phyloP scores from a whole-genome alignment of 495 filamentous ascomycete species.

The Neurospora sp. region DNA sequence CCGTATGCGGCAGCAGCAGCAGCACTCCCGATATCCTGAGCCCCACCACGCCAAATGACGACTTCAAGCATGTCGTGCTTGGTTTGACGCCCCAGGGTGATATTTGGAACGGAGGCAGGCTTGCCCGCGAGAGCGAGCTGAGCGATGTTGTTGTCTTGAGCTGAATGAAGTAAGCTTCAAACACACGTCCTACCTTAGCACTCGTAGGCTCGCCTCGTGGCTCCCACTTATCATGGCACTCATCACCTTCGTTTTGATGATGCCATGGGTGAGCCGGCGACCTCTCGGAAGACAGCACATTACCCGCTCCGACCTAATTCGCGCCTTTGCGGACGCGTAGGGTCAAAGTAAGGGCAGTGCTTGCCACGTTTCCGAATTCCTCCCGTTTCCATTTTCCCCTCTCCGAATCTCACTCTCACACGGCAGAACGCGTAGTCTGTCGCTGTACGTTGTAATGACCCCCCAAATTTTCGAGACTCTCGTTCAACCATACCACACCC shows the following conservation, averaged over 20 bases:
- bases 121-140: slow-evolving; percentile 18
- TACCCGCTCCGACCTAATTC: not conserved
- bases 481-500: not conserved
- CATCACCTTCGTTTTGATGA: not conserved
- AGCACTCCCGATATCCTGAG: slow-evolving; percentile 31
- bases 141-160: slow-evolving; percentile 20
- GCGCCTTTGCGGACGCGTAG: not conserved
- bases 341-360: not conserved
- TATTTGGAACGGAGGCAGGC: slow-evolving; percentile 21
- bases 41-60: slow-evolving; percentile 26
- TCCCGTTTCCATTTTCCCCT: not conserved
- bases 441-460: not conserved
- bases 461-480: not conserved
- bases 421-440: not conserved
- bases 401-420: not conserved
- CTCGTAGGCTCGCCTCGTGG: not conserved
- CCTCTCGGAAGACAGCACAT: not conserved
- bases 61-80: slow-evolving; percentile 12
- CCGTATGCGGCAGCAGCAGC: slow-evolving; percentile 24
- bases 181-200: not conserved
- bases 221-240: not conserved
- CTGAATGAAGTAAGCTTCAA: slow-evolving; percentile 4
- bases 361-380: not conserved
- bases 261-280: not conserved
- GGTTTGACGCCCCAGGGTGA: slow-evolving; percentile 17